Base-by-base conservation (phyloP, 2,329 filamentous ascomycete genomes). In the Nannizziopsis barbatae region DNA sequence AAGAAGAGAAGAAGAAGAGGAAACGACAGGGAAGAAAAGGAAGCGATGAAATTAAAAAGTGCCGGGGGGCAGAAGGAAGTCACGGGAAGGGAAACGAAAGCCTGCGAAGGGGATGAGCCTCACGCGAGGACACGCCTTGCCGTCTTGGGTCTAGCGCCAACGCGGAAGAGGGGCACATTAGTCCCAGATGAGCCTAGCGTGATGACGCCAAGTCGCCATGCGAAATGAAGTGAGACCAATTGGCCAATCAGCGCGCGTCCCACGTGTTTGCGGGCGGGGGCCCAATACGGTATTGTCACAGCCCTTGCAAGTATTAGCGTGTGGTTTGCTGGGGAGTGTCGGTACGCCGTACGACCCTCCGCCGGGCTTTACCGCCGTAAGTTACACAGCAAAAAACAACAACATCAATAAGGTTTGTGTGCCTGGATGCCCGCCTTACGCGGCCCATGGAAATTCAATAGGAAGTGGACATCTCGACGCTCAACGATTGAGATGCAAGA, bases 1-100 rank as follows among this genome's bases (percentile, higher is more conserved):
- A 31, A 40, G 42, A 47, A 47, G 50, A 54, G 47, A 14, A 49
- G 48, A 39, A 50, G 27, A 35, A 53, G 31, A 30, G 50, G 41
- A 11, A 32, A 51, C 46, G 48, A 37, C 47, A 50, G 53, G 39
- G 46, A 54, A 47, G 43, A 42, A 36, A 50, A 56, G 50, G 48
- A 32, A 51, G 14, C 2, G 36, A 22, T 41, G 45, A 47, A 42
- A 47, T 40, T 40, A 47, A 39, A 27, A 27, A 27, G 22, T 7
- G 38, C 31, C 6, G 30, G n/a, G 14, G 45, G 36, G 45, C 31
- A 40, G 32, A 7, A 15, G 39, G 18, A 20, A 9, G 15, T 17
- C 35, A n/a, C 15, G 15, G 35, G 35, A 37, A 3, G 35, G 35
- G 15, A 37, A 27, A 27, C 22, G 22, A 27, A n/a, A n/a, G n/a